Evolutionary conservation across 768 basidiomycete species (phyloP), one percentile per base, ranked within the genome.

Genomic region (Suillus fuscotomentosus): DNA sequence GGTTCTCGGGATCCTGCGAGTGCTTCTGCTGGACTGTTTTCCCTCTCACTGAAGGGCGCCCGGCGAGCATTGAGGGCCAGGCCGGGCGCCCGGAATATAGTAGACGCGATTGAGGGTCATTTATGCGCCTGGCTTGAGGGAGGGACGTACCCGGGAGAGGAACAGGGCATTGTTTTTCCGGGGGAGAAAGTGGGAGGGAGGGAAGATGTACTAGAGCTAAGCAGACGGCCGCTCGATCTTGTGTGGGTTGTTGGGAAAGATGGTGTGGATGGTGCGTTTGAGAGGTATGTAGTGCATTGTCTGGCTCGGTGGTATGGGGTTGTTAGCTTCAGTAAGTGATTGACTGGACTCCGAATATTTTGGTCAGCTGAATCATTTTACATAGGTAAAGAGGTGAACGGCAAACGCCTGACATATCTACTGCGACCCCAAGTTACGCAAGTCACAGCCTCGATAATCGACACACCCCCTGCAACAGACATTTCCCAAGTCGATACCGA

Each of bases 241-340:
- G 81, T 93, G 5, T 94, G 92, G 92, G 81, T 79, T n/a, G 86
- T 89, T 65, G 39, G 38, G 4, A 55, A n/a, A 27, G 60, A 10
- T 31, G 45, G 24, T 14, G 14, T 62, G 6, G 83, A 89, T 63
- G 89, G 92, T 70, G 81, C 86, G 0, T 94, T 92, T 77, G 86
- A 89, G 36, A 83, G 92, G 39, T 94, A 91, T 69, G 84, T 94
- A 54, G 86, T 94, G 7, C 92, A 95, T 67, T 94, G 92, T 68
- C 88, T 90, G 64, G 91, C 91, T 48, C 81, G 92, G 43, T 94
- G 89, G 75, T 86, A 93, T 73, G 86, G 87, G 64, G 75, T 94
- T 65, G 88, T 94, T 70, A 90, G 89, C 77, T 94, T 88, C 80
- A 94, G 91, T 91, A 74, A 69, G 90, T 81, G 3, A 42, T 42